Base-by-base conservation (phyloP, 768 basidiomycete species). In the Tremella yokohamensis region DNA sequence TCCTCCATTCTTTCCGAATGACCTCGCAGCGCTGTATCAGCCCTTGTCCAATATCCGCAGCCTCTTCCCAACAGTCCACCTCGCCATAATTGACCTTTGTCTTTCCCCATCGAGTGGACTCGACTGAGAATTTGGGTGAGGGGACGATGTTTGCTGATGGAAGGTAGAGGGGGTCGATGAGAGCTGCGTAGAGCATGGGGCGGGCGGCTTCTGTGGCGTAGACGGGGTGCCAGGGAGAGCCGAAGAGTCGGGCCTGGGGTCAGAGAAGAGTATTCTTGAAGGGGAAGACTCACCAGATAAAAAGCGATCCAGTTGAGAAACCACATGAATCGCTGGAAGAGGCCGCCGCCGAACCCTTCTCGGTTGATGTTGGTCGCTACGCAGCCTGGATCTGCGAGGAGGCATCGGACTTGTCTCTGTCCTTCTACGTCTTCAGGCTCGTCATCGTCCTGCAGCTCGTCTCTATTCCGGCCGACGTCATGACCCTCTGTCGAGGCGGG, bases 111-210 rank as follows among this genome's bases (percentile, higher is more conserved):
- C 65, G 52, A 29, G 48, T 38, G 0, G 65, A 24, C 11, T 49
- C 49, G 4, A 60, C 51, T 13, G 18, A 20, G 45, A 69, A 67
- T 49, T 62, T 66, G 29, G 53, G 61, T 13, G 62, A 62, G 8
- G 64, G 68, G 8, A 58, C 52, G 37, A 58, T 52, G 0, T 40
- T 3, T 1, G 60, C 11, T 13, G 59, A 55, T 22, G 40, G 52
- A 16, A 72, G 49, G 57, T 60, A 66, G 26, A 26, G 44, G 19
- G 63, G 53, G 49, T 62, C 48, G n/a, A 72, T 61, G 0, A 67
- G 44, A 8, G 65, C 65, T 18, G 70, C 68, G 54, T 69, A 69
- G n/a, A 72, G 8, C 40, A 69, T 58, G 1, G 64, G 55, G 2
- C 56, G 42, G 4, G 68, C 64, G 18, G 60, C 62, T 44, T 65